phyloP scores from a whole-genome alignment of 1,139 yeast species.

The Pichia sp. region DNA sequence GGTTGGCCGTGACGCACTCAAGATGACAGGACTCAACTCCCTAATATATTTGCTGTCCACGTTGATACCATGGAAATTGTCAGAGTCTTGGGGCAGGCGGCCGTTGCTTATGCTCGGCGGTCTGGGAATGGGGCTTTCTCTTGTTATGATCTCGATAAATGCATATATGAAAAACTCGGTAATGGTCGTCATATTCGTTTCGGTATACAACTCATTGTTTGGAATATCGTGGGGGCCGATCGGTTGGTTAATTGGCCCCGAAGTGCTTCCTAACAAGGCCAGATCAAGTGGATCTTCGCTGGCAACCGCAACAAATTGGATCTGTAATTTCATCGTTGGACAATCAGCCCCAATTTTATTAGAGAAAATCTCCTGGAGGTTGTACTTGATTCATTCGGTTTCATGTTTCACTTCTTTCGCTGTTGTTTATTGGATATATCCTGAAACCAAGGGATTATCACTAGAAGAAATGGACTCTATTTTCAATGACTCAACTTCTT shows the following conservation, averaged over 20 bases:
- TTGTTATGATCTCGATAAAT: slow-evolving; percentile 43
- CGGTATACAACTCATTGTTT: slow-evolving; percentile 77
- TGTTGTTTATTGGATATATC: slow-evolving; percentile 65
- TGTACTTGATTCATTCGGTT: slow-evolving; percentile 75
- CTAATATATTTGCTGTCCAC: slow-evolving; percentile 71
- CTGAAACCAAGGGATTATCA: slow-evolving; percentile 86
- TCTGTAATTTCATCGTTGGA: slow-evolving; percentile 89
- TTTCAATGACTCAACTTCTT: slow-evolving; percentile 48
- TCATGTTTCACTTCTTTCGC: slow-evolving; percentile 71
- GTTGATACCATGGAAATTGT: slow-evolving; percentile 86
- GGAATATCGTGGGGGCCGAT: slow-evolving; percentile 94
- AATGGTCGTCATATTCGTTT: slow-evolving; percentile 70
- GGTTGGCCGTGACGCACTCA: slow-evolving; percentile 80
- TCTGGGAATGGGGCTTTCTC: slow-evolving; percentile 67
- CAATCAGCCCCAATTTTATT: slow-evolving; percentile 84
- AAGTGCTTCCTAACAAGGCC: slow-evolving; percentile 79
- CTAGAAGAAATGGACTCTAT: slow-evolving; percentile 85
- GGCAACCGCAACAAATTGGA: slow-evolving; percentile 92
- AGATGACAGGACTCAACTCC: slow-evolving; percentile 88
- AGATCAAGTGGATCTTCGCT: slow-evolving; percentile 90
- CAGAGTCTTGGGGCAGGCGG: slow-evolving; percentile 87
- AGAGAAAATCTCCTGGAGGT: slow-evolving; percentile 70
- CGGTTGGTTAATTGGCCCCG: slow-evolving; percentile 82
- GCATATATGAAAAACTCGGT: slow-evolving; percentile 27
- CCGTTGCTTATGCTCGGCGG: slow-evolving; percentile 78